Evolutionary conservation across 192 early-diverging fungal species (phyloP).

Genomic region (Coemansia asiatica): DNA sequence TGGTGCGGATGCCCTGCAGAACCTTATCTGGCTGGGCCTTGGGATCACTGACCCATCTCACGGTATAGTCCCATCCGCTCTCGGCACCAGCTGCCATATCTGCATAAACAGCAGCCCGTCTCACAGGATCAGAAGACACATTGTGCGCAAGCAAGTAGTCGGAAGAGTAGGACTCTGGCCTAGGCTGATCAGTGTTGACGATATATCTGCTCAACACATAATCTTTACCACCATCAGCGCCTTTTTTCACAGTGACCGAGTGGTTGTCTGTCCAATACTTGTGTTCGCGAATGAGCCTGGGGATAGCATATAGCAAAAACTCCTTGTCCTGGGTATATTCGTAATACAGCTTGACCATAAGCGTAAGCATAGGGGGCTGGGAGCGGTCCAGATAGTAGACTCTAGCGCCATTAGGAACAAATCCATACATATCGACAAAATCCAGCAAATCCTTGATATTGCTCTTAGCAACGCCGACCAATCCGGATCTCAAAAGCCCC

Average conservation of each 20-base stretch:
- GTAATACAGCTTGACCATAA: constrained; percentile 68
- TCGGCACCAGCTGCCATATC: constrained; percentile 71
- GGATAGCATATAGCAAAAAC: constrained; percentile 55
- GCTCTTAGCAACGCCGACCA: constrained; percentile 49
- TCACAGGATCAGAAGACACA: constrained; percentile 20
- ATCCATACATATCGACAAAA: constrained; percentile 62
- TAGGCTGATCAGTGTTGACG: constrained; percentile 58
- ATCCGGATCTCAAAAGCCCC: constrained; percentile 61
- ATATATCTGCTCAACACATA: constrained; percentile 56
- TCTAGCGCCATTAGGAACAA: constrained; percentile 75
- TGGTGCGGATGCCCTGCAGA: constrained; percentile 59
- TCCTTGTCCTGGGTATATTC: constrained; percentile 54
- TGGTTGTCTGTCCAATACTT: constrained; percentile 62
- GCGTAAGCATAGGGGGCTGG: constrained; percentile 69
- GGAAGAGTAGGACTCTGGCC: constrained; percentile 66
- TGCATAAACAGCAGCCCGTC: constrained; percentile 53
- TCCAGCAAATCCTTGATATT: constrained; percentile 65
- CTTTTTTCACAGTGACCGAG: constrained; percentile 36
- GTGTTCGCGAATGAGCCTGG: constrained; percentile 62
- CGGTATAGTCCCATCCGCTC: constrained; percentile 71
- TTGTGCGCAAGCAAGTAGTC: constrained; percentile 60
- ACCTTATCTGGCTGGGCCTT: constrained; percentile 26
- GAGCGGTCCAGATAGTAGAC: constrained; percentile 75
- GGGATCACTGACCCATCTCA: constrained; percentile 59
- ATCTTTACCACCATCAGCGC: background rate